A percentile compares a stretch with the other conserved stretches of the same genome.
These are phyloP conservation scores for Coniochaeta sp. DNA, from an alignment of 2,329 filamentous ascomycete species.

Conservation along the genomic window DNA sequence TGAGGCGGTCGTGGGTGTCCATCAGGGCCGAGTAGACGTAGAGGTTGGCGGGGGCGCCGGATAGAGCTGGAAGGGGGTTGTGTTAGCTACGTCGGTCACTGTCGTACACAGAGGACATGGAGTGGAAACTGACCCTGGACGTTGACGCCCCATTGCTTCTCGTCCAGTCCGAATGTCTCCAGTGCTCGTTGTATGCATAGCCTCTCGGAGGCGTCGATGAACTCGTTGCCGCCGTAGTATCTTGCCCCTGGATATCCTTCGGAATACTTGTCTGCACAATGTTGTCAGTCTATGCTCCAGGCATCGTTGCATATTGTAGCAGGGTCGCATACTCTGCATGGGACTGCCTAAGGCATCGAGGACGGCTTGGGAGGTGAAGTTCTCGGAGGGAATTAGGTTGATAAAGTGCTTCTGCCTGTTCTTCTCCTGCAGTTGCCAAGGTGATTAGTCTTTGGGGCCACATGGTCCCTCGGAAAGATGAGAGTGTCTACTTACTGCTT, in stretches of 20 bases:
- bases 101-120: conserved; percentile 6
- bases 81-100: conserved; percentile 3
- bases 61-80: conserved; percentile 52
- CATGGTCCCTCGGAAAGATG: background rate
- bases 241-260: conserved; percentile 94
- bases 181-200: conserved; percentile 87
- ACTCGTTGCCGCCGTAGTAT: conserved; percentile 96
- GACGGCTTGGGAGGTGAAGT: conserved; percentile 90
- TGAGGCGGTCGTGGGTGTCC: conserved; percentile 87
- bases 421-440: conserved; percentile 65
- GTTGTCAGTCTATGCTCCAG: conserved; percentile 20
- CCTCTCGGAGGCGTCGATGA: conserved; percentile 84
- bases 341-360: conserved; percentile 87
- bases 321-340: conserved; percentile 72
- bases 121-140: conserved; percentile 62
- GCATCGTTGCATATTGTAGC: background rate
- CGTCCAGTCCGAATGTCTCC: conserved; percentile 75
- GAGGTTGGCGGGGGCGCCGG: conserved; percentile 66
- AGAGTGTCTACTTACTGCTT: conserved; percentile 57
- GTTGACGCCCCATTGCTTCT: conserved; percentile 92
- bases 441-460: background rate
- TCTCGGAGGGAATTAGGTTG: conserved; percentile 92
- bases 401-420: conserved; percentile 95
- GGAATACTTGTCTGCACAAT: conserved; percentile 82
- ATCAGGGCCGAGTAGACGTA: conserved; percentile 96